Evolutionary conservation across 2,329 filamentous ascomycete species (phyloP), one percentile per base, ranked within the genome.

Genomic region (Diaporthe batatas): DNA sequence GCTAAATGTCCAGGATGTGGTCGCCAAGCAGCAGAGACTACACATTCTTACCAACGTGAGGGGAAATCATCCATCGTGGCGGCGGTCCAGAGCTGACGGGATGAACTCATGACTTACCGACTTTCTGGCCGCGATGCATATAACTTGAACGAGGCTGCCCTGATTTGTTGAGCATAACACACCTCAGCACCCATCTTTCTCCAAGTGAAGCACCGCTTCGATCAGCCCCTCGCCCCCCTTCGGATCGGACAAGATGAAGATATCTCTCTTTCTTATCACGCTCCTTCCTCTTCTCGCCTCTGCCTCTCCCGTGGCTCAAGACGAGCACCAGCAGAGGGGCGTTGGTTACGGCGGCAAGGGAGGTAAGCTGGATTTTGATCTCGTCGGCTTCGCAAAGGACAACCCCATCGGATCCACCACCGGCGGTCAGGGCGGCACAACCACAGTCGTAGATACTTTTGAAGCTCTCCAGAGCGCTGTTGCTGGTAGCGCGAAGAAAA

Each of bases 161-260:
- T 62, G 36, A 29, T 62, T 1, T 42, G n/a, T 10, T 36, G 2
- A 5, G 14, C 12, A 44, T 44, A n/a, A 42, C 7, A 42, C 4
- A 23, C 36, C 3, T n/a, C 36, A 32, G 23, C 36, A 21, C 44
- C 21, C 23, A 7, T 62, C 8, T 62, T 62, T 62, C 57, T 44
- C 36, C 39, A 29, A 44, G 16, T 44, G 16, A 21, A 44, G 36
- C 39, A 62, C 10, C 7, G 16, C 12, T 32, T 7, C 36, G 21
- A 18, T 44, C 36, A 34, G 11, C 3, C 7, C n/a, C 21, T 23
- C 12, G n/a, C 23, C 23, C 18, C 1, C 23, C 44, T n/a, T n/a
- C n/a, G n/a, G n/a, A n/a, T 29, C 8, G 36, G 39, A 62, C 57
- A 62, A 44, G n/a, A 62, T 62, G 57, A 62, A 62, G 57, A 62